Percentiles rank a stretch among this genome's conserved stretches.
These are phyloP conservation scores for Fusarium sp. DNA, from an alignment of 2,329 filamentous ascomycete species.

Conservation along the genomic window DNA sequence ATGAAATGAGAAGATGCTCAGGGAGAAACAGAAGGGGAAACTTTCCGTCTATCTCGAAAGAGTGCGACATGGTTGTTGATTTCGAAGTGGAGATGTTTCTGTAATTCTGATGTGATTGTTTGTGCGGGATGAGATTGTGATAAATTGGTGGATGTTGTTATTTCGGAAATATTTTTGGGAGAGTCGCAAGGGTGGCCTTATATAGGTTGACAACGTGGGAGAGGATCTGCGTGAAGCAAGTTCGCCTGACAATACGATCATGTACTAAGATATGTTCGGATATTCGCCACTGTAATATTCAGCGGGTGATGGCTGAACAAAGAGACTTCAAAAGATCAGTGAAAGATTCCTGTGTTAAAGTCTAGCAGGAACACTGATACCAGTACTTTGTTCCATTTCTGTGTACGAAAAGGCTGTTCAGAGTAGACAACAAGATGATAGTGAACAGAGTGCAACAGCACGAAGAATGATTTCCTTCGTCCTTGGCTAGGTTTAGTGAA, in stretches of 20 bases:
- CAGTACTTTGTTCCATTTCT: fast-evolving
- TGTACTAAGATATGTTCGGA: not conserved
- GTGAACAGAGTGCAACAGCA: fast-evolving
- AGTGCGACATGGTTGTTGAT: not conserved
- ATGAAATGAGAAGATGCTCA: not conserved
- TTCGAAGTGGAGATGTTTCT: not conserved
- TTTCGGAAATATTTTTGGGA: not conserved
- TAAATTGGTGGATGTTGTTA: no score
- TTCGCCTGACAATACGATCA: no score
- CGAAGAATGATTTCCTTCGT: not conserved
- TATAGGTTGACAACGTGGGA: not conserved
- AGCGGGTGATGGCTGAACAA: not conserved
- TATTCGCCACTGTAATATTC: not conserved
- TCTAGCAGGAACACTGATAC: not conserved
- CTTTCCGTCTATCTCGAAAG: not conserved
- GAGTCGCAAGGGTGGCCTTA: not conserved
- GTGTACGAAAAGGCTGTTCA: not conserved
- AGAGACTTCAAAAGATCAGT: fast-evolving
- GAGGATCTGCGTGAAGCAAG: fast-evolving
- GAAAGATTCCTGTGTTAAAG: no score
- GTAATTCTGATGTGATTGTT: not conserved
- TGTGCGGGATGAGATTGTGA: no score
- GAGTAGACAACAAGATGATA: fast-evolving
- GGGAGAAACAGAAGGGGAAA: not conserved
- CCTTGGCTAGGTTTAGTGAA: fast-evolving